Base-by-base conservation (phyloP, 2,329 filamentous ascomycete species). In the Colletotrichum truncatum region DNA sequence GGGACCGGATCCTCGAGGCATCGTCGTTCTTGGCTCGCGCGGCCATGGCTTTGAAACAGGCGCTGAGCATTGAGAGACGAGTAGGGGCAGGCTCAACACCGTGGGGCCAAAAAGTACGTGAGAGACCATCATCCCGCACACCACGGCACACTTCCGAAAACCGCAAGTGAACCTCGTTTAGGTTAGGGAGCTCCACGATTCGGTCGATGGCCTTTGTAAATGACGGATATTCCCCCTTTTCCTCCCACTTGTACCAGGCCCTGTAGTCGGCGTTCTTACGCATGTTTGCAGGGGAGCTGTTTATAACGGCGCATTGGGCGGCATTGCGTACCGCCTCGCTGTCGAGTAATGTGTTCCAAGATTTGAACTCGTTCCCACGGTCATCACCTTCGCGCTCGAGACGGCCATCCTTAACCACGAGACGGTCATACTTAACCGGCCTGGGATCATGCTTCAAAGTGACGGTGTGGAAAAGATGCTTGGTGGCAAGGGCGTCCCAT, bases 241-340 rank as follows among this genome's bases (percentile, higher is more conserved):
- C 12, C 2, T 53, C 9, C 64, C 61, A 63, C 21, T 25, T 9
- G 3, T 38, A 5, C 53, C 28, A 52, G 2, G 8, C 16, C 11
- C 11, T 6, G 9, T 14, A 41, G 25, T 25, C 14, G 11, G 9
- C 36, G 38, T 23, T 18, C 5, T 21, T 30, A 2, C 7, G 5
- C 30, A 49, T 6, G 16, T 68, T 43, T 9, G 67, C 61, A 23
- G 67, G 69, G 26, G 46, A 39, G 16, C 64, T 70, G 28, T 67
- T 57, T 23, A 73, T 69, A 4, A 65, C 60, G 63, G 67, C 72
- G 7, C 66, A 28, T 45, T 59, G 56, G 23, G 51, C 61, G 16
- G 28, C 26, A 4, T 38, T n/a, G 6, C 59, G 49, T 32, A 65
- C 38, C 6, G 12, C 18, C 4, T 48, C 43, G 8, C n/a, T 51